A percentile compares a stretch with the other conserved stretches of the same genome.
These are phyloP conservation scores for Colletotrichum sp. DNA, from an alignment of 2,329 filamentous ascomycete species.

Conservation along the genomic window DNA sequence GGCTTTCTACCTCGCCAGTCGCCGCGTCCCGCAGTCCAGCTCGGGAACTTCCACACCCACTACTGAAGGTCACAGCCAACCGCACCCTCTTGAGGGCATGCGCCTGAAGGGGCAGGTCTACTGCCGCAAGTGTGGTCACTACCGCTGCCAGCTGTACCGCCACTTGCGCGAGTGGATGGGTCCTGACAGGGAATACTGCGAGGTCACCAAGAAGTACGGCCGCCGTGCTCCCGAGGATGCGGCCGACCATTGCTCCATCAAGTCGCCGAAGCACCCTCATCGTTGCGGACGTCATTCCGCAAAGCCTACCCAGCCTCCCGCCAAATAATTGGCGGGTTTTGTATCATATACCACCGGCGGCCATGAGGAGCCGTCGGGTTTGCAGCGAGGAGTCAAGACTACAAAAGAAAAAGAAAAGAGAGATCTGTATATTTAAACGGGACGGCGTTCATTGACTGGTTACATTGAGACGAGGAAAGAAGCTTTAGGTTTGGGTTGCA, in stretches of 20 bases:
- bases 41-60: neutral
- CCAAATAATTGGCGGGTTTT: neutral
- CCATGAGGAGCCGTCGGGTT: neutral
- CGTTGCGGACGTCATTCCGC: constrained; percentile 62
- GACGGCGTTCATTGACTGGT: neutral
- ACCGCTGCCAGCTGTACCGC: constrained; percentile 66
- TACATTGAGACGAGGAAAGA: neutral
- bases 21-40: constrained; percentile 35
- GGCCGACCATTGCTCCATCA: constrained; percentile 61
- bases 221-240: constrained; percentile 49
- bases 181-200: constrained; percentile 62
- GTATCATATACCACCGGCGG: neutral
- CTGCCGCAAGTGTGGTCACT: constrained; percentile 66
- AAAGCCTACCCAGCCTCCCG: constrained; percentile 18
- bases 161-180: constrained; percentile 67
- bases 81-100: constrained; percentile 45
- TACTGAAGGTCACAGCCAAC: constrained; percentile 2
- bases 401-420: neutral
- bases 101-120: constrained; percentile 64
- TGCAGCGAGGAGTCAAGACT: neutral
- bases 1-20: constrained; percentile 64
- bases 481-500: neutral
- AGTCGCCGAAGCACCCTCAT: constrained; percentile 62
- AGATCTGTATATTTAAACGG: neutral
- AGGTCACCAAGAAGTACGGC: constrained; percentile 63